Evolutionary conservation across 768 basidiomycete genomes (phyloP).

Genomic region (Tylopilus felleus): DNA sequence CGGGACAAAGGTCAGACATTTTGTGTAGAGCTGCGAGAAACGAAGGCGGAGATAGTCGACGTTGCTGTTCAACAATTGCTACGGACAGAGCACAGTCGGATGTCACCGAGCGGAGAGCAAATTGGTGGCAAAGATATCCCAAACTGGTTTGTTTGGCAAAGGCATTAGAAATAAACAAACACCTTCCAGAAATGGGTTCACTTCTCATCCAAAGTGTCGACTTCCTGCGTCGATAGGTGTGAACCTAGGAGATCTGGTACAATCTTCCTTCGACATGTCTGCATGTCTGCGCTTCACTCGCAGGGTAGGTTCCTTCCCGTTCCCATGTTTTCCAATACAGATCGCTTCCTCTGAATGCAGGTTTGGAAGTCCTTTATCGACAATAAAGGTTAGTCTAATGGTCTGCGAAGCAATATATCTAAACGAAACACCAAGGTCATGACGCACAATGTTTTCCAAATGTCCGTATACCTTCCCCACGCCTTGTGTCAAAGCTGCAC

Average conservation of each 20-base stretch:
- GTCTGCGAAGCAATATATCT: neutral
- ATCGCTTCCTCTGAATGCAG: constrained; percentile 24
- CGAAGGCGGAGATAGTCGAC: neutral
- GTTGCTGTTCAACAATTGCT: constrained; percentile 8
- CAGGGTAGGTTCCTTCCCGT: constrained; percentile 38
- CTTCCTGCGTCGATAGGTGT: no score
- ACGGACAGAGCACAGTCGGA: constrained; percentile 12
- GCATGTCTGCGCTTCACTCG: constrained; percentile 72
- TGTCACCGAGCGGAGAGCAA: constrained; percentile 24
- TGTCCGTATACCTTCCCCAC: constrained; percentile 40
- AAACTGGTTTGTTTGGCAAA: constrained; percentile 25
- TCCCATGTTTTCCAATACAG: neutral
- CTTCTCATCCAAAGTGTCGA: no score
- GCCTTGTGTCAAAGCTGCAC: neutral
- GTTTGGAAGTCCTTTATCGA: constrained; percentile 82
- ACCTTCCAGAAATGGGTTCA: neutral
- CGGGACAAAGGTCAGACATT: constrained; percentile 84
- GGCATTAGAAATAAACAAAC: constrained; percentile 32
- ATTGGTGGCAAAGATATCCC: constrained; percentile 8
- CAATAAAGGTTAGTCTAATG: constrained; percentile 54
- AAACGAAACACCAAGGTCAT: constrained; percentile 51
- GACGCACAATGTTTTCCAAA: constrained; percentile 79
- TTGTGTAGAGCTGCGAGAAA: constrained; percentile 1
- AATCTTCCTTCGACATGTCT: constrained; percentile 46
- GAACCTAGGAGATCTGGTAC: neutral